Base-by-base conservation (phyloP, 768 basidiomycete genomes). In the Scleroderma citrinum region DNA sequence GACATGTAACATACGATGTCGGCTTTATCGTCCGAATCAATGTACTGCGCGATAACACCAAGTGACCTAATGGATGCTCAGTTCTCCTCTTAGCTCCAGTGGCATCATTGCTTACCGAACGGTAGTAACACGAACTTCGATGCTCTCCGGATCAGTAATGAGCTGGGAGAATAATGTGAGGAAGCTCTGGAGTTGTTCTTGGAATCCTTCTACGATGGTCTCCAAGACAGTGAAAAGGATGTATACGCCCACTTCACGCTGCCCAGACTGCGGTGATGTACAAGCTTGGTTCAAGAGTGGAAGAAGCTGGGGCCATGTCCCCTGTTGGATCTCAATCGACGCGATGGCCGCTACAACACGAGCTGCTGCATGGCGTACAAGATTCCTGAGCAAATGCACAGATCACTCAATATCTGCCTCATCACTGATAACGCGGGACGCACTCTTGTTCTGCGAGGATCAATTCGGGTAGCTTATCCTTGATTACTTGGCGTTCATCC, bases 331-430 rank as follows among this genome's bases (percentile, higher is more conserved):
- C 65, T 99, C 96, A 62, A 92, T 80, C 47, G 82, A 78, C 17
- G 94, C 95, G 68, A 98, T 87, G 50, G 92, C 86, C 37, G 95
- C 90, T 54, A 98, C 81, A 49, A 95, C 87, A 41, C 96, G 90
- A 20, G 95, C 89, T 41, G 87, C 81, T 10, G 94, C 88, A 66
- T 97, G 91, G 49, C 93, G 89, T 46, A 96, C 93, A 53, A 93
- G 82, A 49, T 86, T 81, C 56, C 93, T 97, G 63, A 3, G 47
- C 47, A 54, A 13, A 24, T 56, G 50, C 43, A 48, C 47, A 55
- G 29, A 51, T 31, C 19, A 32, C 50, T 42, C 3, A 13, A 11
- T 16, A 4, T 8, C 5, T 17, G 3, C 2, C 5, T 3, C 1
- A 43, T 5, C 17, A 10, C 19, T 53, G 39, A 44, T 7, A 36